Base-by-base conservation (phyloP, 2,329 filamentous ascomycete species). In the Chaetomium sp. region DNA sequence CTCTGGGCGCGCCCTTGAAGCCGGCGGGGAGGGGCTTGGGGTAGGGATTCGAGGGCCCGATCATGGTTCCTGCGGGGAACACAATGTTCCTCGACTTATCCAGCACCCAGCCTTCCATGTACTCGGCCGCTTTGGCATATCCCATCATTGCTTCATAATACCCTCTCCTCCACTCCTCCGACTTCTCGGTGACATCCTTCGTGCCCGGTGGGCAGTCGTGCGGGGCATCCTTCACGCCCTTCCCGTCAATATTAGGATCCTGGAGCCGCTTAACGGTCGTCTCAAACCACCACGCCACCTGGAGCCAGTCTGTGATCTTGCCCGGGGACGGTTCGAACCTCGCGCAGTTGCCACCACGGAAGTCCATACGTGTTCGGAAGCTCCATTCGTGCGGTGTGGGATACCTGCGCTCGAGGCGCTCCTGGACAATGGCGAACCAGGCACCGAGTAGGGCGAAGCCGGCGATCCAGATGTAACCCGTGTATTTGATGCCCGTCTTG, bases 321-420 rank as follows among this genome's bases (percentile, higher is more conserved):
- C 79, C 81, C 2, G 65, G 67, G n/a, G 84, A 79, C 12, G 85
- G 82, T 16, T 83, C 81, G 51, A 87, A 81, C 67, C 85, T 83
- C 58, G 84, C 82, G 62, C 83, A 84, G 70, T 83, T 81, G 4
- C 90, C 90, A 58, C 85, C 83, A 49, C 92, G 85, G 67, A 91
- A 82, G 47, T 83, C 81, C 77, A 90, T 85, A 27, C 92, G 83
- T 54, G 90, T 91, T 68, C 86, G 78, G 75, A 87, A 90, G 0
- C 80, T 80, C 92, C 93, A 97, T 75, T 96, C 93, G 29, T 85
- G 84, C 1, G 94, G 93, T 1, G 92, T 93, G 0, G 93, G 93
- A 74, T 89, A 91, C 60, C 85, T 81, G 56, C 89, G 84, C 78
- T 97, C 93, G 53, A 91, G 81, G 66, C 83, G 80, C 76, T 96